phyloP scores from a whole-genome alignment of 1,284 basidiomycete species.

The Coniferiporia weirii region DNA sequence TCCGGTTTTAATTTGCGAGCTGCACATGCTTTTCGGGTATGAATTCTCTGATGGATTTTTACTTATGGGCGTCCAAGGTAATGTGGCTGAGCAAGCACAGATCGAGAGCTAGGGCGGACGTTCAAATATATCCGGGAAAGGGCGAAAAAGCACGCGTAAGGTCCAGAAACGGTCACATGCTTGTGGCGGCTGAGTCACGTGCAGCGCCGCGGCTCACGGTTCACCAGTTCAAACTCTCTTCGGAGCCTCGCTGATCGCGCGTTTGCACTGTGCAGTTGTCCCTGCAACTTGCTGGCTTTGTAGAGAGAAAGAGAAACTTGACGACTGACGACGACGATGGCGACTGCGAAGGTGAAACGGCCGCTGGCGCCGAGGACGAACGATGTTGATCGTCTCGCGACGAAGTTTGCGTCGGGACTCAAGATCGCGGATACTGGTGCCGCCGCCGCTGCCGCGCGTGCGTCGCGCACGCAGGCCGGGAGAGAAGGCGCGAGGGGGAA shows the following conservation, averaged over 20 bases:
- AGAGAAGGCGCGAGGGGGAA: too few species aligned
- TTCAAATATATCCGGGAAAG: too few species aligned
- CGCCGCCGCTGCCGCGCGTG: too few species aligned
- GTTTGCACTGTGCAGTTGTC: not conserved
- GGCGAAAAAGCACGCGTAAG: too few species aligned
- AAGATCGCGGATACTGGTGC: constrained; percentile 13
- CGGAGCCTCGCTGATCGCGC: too few species aligned
- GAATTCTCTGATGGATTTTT: too few species aligned
- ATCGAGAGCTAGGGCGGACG: too few species aligned
- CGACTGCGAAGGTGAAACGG: constrained; percentile 7
- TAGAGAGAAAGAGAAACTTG: not conserved
- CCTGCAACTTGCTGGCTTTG: not conserved
- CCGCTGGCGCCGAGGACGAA: constrained; percentile 6
- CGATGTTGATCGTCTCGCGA: constrained; percentile 18
- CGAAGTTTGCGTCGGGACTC: constrained; percentile 18
- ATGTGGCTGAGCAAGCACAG: too few species aligned
- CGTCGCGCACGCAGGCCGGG: too few species aligned
- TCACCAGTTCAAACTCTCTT: not conserved
- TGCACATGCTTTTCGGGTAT: too few species aligned
- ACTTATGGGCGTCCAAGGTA: too few species aligned
- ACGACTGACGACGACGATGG: constrained; percentile 2
- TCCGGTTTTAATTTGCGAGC: too few species aligned
- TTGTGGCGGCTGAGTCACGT: not conserved
- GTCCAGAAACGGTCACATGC: not conserved
- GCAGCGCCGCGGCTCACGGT: not conserved